These are phyloP conservation scores for Clathrus columnatus DNA, from an alignment of 768 basidiomycete species.

Conservation along the genomic window DNA sequence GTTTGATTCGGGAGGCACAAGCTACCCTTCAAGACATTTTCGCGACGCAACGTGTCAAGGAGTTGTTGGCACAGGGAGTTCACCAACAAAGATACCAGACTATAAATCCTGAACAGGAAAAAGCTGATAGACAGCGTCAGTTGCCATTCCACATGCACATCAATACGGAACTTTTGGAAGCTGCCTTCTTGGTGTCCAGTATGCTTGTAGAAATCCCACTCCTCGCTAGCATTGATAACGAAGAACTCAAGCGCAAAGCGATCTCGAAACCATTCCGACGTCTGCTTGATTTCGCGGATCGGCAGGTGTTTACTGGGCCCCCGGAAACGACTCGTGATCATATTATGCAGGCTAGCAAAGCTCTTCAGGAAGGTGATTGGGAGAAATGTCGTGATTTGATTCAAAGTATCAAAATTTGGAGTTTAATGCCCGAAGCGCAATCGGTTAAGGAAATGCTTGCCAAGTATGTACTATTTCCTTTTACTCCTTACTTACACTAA, in stretches of 20 bases:
- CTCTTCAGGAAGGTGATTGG: slow-evolving; percentile 95
- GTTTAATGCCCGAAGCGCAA: slow-evolving; percentile 82
- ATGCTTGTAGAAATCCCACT: slow-evolving; percentile 98
- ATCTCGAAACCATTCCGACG: slow-evolving; percentile 97
- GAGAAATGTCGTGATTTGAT: slow-evolving; percentile 89
- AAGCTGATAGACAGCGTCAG: slow-evolving; percentile 90
- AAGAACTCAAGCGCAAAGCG: slow-evolving; percentile 86
- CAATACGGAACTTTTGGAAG: slow-evolving; percentile 95
- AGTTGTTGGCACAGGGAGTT: slow-evolving; percentile 92
- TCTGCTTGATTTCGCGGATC: slow-evolving; percentile 90
- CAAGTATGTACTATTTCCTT: slow-evolving; percentile 44
- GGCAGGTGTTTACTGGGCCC: slow-evolving; percentile 95
- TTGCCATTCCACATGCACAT: slow-evolving; percentile 99
- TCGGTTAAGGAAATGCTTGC: slow-evolving; percentile 92
- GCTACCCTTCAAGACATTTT: slow-evolving; percentile 92
- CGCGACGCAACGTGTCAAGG: slow-evolving; percentile 92
- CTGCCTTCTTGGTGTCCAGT: slow-evolving; percentile 94
- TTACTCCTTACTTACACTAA: background rate
- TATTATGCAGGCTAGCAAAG: slow-evolving; percentile 98
- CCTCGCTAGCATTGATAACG: slow-evolving; percentile 87
- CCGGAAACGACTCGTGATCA: slow-evolving; percentile 99
- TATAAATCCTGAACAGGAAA: slow-evolving; percentile 90
- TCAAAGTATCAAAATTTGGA: slow-evolving; percentile 97
- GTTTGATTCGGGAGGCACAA: slow-evolving; percentile 90
- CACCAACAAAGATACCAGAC: slow-evolving; percentile 84